Evolutionary conservation across 805 yeast genomes (phyloP).

Genomic region (Pichia nanzhaoensis): DNA sequence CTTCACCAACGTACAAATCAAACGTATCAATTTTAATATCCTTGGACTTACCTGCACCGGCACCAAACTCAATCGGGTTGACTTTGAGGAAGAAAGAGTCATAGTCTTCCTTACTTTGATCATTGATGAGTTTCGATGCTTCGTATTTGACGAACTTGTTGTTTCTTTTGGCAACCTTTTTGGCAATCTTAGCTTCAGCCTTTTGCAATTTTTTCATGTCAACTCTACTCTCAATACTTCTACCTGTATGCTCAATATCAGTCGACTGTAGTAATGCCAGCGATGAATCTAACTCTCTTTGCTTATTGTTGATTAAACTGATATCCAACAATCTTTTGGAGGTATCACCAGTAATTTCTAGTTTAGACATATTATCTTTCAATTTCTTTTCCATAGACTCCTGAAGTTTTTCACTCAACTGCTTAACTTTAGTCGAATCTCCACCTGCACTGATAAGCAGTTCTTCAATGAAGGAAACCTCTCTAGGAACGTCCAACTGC

Average conservation of each 20-base stretch:
- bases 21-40: slow-evolving; percentile 90
- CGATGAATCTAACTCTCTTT: slow-evolving; percentile 68
- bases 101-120: slow-evolving; percentile 63
- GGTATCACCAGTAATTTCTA: slow-evolving; percentile 77
- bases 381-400: slow-evolving; percentile 46
- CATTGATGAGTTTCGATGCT: slow-evolving; percentile 82
- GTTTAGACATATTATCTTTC: slow-evolving; percentile 61
- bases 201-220: slow-evolving; percentile 95
- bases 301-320: slow-evolving; percentile 61
- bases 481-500: slow-evolving; percentile 58
- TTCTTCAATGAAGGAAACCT: slow-evolving; percentile 59
- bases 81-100: slow-evolving; percentile 93
- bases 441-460: slow-evolving; percentile 84
- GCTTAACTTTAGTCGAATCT: slow-evolving; percentile 43
- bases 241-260: slow-evolving; percentile 87
- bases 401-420: slow-evolving; percentile 40
- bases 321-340: slow-evolving; percentile 80
- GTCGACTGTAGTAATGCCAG: slow-evolving; percentile 72
- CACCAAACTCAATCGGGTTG: slow-evolving; percentile 88
- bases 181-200: slow-evolving; percentile 95
- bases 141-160: slow-evolving; percentile 83
- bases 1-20: slow-evolving; percentile 93
- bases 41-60: slow-evolving; percentile 92
- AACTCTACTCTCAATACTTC: slow-evolving; percentile 88
- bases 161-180: slow-evolving; percentile 84